Evolutionary conservation across 768 basidiomycete species (phyloP), one percentile per base, ranked within the genome.

Genomic region (Rhizopogon sp.): DNA sequence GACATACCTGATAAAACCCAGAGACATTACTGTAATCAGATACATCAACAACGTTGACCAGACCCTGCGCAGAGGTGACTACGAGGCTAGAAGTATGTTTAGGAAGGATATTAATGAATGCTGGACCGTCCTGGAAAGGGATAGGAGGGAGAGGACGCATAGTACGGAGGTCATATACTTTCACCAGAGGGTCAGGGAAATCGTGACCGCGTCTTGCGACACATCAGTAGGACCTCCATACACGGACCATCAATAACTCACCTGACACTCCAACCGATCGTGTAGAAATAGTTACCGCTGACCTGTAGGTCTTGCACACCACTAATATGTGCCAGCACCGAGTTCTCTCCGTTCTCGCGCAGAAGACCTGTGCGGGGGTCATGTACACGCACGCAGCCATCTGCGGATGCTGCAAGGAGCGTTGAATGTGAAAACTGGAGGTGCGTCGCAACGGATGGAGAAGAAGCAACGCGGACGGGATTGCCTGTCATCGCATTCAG

Each of bases 241-340:
- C n/a, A 39, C 20, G 45, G 41, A 33, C 17, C 4, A 22, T 51
- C 40, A 50, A 20, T 53, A 33, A 50, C 53, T 43, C 57, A 93
- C 94, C 92, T 86, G 71, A 91, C 78, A 3, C 88, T 87, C 72
- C 87, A 87, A 11, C 95, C 95, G 60, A 93, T 90, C 6, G 90
- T 92, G 63, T 89, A 91, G 39, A 90, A 79, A 59, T 85, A 82
- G 69, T 92, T 89, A 2, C 90, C 92, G 41, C 81, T 79, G 0
- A 80, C 79, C 60, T 93, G 88, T 22, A 97, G 76, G 25, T 90
- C 93, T 72, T 87, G 86, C 25, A 97, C 77, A 5, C 91, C 91
- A 52, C 85, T 84, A 22, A 79, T 76, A 71, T 98, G 95, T 0
- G 93, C 93, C 62, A 83, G 84, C 17, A 90, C 79, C 7, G 80